A percentile compares a stretch with the other conserved stretches of the same genome.
These are phyloP conservation scores for Wickerhamomyces sp. DNA, from an alignment of 1,139 yeast species.

Conservation along the genomic window DNA sequence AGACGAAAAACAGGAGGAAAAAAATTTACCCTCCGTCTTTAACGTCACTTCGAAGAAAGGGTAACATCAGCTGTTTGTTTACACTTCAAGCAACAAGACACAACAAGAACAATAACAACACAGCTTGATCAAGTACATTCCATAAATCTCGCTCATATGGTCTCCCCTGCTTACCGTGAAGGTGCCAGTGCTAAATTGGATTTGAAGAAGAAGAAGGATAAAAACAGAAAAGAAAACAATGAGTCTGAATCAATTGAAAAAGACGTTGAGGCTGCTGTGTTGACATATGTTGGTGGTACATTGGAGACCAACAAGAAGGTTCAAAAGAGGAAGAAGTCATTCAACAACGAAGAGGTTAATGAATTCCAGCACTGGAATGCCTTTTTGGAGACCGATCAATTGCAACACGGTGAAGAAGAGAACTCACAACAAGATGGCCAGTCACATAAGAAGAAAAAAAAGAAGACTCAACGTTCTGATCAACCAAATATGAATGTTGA, in stretches of 20 bases:
- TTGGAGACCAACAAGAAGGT: conserved; percentile 31
- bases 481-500: conserved; percentile 37
- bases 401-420: conserved; percentile 21
- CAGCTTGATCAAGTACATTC: too few species aligned
- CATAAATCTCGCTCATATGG: conserved; percentile 7
- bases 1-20: neutral
- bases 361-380: conserved; percentile 30
- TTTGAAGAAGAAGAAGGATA: conserved; percentile 22
- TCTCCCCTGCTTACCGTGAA: conserved; percentile 21
- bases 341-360: conserved; percentile 20
- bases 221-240: conserved; percentile 3
- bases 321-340: conserved; percentile 22
- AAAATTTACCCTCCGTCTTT: conserved; percentile 1
- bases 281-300: conserved; percentile 63
- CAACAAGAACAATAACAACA: neutral
- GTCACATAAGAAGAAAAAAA: neutral
- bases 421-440: conserved; percentile 4
- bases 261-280: conserved; percentile 67
- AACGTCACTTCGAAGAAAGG: conserved; percentile 2
- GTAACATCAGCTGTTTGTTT: conserved; percentile 2
- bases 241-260: conserved; percentile 11
- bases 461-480: neutral
- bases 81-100: neutral
- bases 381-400: conserved; percentile 25
- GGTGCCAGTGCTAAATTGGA: conserved; percentile 28